Percentiles rank a stretch among this genome's conserved stretches.
These are phyloP conservation scores for Lichenothelia convexa DNA, from an alignment of 495 filamentous ascomycete genomes.

Conservation along the genomic window DNA sequence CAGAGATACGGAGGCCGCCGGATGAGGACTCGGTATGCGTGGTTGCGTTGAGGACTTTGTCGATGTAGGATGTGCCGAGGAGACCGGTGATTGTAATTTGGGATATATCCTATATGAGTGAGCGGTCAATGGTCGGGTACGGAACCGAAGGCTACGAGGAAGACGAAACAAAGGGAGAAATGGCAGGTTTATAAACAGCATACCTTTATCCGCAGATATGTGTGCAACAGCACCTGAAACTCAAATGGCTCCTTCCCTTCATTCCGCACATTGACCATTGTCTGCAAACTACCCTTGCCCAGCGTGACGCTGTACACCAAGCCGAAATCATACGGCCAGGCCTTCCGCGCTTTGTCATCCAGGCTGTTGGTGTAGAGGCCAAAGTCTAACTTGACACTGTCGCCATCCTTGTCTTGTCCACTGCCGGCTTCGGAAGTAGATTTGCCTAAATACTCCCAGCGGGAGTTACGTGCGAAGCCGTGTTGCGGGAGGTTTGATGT, in stretches of 20 bases:
- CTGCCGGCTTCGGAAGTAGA: constrained; percentile 36
- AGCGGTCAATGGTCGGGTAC: background rate
- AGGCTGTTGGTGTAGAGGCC: constrained; percentile 61
- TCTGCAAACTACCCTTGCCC: constrained; percentile 52
- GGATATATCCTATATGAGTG: constrained; percentile 32
- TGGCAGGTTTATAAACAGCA: constrained; percentile 12
- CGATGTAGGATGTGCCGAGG: constrained; percentile 50
- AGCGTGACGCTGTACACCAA: constrained; percentile 87
- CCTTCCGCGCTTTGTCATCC: constrained; percentile 37
- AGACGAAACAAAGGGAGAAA: constrained; percentile 1
- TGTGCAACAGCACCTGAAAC: constrained; percentile 83
- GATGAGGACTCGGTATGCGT: constrained; percentile 35
- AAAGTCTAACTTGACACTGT: constrained; percentile 80
- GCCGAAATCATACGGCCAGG: constrained; percentile 72
- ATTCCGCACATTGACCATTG: constrained; percentile 74
- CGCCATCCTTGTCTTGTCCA: constrained; percentile 26
- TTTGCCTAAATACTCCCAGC: constrained; percentile 62
- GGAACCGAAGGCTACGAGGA: background rate
- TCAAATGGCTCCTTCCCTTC: constrained; percentile 65
- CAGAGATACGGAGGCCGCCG: constrained; percentile 39
- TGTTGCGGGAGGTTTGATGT: constrained; percentile 72
- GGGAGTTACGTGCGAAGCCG: constrained; percentile 80
- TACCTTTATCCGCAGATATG: constrained; percentile 68
- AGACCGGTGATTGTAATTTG: constrained; percentile 52
- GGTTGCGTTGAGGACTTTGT: constrained; percentile 53